phyloP scores from a whole-genome alignment of 2,329 filamentous ascomycete genomes.

The Colletotrichum nymphaeae region DNA sequence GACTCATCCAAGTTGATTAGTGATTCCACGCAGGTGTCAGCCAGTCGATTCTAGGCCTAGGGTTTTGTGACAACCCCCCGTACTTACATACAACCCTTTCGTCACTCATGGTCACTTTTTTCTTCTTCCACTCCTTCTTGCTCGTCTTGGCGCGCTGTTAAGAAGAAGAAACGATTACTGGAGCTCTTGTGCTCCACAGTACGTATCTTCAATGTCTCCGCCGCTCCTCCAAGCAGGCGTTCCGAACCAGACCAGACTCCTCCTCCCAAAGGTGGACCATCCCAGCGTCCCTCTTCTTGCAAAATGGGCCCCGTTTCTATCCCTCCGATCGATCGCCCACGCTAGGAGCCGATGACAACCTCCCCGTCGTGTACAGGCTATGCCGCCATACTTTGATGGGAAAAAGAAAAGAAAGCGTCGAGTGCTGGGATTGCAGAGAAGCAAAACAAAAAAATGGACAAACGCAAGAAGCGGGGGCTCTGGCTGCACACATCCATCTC shows the following conservation, averaged over 20 bases:
- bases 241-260: background rate
- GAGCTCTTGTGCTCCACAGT: background rate
- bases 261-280: background rate
- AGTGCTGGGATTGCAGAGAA: background rate
- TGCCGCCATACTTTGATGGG: background rate
- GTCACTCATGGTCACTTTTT: background rate
- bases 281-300: background rate
- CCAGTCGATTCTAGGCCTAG: background rate
- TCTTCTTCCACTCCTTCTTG: background rate
- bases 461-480: background rate
- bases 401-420: background rate
- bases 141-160: background rate
- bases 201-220: background rate
- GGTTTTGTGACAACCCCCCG: background rate
- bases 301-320: background rate
- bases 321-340: slow-evolving; percentile 32
- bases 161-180: background rate
- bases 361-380: slow-evolving; percentile 3
- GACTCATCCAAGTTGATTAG: background rate
- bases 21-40: background rate
- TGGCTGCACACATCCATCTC: slow-evolving; percentile 1
- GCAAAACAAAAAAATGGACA: background rate
- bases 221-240: background rate
- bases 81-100: background rate
- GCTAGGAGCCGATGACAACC: slow-evolving; percentile 22